Evolutionary conservation across 2,329 filamentous ascomycete species (phyloP).

Genomic region (Diplodia mutila): DNA sequence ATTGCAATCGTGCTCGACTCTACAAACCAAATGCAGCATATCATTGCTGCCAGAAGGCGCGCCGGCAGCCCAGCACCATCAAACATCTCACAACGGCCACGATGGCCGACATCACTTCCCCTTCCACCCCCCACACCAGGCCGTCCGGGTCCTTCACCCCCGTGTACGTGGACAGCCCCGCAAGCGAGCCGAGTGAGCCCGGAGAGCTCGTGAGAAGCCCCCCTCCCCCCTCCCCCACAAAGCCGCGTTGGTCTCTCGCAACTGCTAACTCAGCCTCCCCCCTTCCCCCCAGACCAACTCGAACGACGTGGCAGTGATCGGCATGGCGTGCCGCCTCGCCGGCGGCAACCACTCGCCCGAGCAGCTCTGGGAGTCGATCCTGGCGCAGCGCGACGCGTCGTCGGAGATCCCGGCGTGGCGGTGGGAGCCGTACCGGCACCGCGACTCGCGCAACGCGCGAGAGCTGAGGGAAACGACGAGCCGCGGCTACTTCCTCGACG

Average conservation of each 20-base stretch:
- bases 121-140: background rate
- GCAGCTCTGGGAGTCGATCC: conserved; percentile 41
- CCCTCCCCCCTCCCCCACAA: too few relatives aligned
- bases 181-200: background rate
- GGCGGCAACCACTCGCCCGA: conserved; percentile 38
- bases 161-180: background rate
- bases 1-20: too few relatives aligned
- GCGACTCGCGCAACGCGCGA: conserved; percentile 34
- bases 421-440: conserved; percentile 39
- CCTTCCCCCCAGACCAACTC: background rate
- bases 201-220: background rate
- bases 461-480: conserved; percentile 33
- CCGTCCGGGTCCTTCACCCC: background rate
- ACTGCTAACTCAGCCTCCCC: background rate
- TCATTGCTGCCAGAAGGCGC: too few relatives aligned
- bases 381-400: conserved; percentile 35
- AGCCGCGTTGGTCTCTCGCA: too few relatives aligned
- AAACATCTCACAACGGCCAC: background rate
- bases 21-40: too few relatives aligned
- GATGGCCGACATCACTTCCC: background rate
- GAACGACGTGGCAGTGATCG: conserved; percentile 39
- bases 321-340: conserved; percentile 40
- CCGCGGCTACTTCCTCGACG: conserved; percentile 38
- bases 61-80: background rate
- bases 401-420: conserved; percentile 36